Base-by-base conservation (phyloP, 2,329 filamentous ascomycete genomes). In the Trichoderma sp. region DNA sequence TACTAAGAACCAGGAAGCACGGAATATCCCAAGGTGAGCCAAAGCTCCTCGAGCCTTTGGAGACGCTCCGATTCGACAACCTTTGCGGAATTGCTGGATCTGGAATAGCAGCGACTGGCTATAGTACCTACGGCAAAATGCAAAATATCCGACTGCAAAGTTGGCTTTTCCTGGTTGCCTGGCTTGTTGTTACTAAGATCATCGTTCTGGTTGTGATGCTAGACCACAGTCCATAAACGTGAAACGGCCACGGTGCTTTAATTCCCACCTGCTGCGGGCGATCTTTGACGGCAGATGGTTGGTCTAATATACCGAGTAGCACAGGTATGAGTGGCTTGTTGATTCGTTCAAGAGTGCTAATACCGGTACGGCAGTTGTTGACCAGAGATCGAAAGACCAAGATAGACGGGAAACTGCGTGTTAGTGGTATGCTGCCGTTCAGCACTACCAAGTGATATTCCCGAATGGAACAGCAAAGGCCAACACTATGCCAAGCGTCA, bases 211-310 rank as follows among this genome's bases (percentile, higher is more conserved):
- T 30, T 7, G 1, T 39, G 34, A 39, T 39, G 34, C 34, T 39
- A 39, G 43, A n/a, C 14, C 34, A 61, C 58, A 61, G 58, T 61
- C 48, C 7, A 30, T 39, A 17, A 34, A 44, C 52, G 17, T 39
- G 47, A 61, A 61, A 61, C 58, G 58, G 58, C 58, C 57, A 60
- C 57, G 34, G 57, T 60, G 57, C 54, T 45, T 43, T 14, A 57
- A 57, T n/a, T 28, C 54, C 39, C 54, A 43, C 57, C 4, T 24
- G 30, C 21, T 60, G 57, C 57, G 57, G 57, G 45, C 45, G 57
- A 60, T 60, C 34, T 39, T 21, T 50, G n/a, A 50, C 15, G 34
- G 45, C 19, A 24, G 21, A 17, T 48, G 17, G 30, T 30, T 30
- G 30, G 9, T 9, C 7, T 17, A 17, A 17, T 17, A n/a, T 28